Evolutionary conservation across 257 asterid species (phyloP).

Genomic region (Solanum phureja): DNA sequence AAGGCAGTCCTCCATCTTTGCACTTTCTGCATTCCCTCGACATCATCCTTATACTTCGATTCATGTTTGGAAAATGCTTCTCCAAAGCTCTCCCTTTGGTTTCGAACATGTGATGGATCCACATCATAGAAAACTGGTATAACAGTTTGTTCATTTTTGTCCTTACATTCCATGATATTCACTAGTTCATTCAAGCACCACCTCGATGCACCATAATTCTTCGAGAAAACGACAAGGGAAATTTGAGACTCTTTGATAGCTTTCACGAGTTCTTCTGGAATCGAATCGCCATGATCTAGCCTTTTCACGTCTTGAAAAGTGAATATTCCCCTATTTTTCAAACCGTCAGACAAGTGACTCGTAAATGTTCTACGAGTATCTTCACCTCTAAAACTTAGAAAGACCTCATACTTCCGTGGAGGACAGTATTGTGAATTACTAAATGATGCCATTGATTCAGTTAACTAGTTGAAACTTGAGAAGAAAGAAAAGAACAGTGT

Average conservation of each 20-base stretch:
- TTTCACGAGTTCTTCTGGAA: neutral
- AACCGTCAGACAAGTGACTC: neutral
- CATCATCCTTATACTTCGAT: neutral
- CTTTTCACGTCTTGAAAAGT: neutral
- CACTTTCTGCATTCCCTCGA: neutral
- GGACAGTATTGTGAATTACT: no score
- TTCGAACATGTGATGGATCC: neutral
- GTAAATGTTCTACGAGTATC: neutral
- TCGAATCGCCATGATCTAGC: neutral
- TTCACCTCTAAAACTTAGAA: neutral
- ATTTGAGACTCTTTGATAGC: neutral
- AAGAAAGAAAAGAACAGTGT: neutral
- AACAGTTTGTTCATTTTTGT: neutral
- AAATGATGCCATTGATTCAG: neutral
- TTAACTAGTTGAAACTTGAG: neutral
- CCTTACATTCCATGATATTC: neutral
- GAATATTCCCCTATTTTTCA: neutral
- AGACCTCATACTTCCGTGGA: neutral
- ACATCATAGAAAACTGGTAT: neutral
- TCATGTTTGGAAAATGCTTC: neutral
- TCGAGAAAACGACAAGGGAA: neutral
- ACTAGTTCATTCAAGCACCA: neutral
- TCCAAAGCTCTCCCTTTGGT: neutral
- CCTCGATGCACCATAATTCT: neutral
- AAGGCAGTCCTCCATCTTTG: neutral